Evolutionary conservation across 495 filamentous ascomycete species (phyloP).

Genomic region (Penicillium antarcticum): DNA sequence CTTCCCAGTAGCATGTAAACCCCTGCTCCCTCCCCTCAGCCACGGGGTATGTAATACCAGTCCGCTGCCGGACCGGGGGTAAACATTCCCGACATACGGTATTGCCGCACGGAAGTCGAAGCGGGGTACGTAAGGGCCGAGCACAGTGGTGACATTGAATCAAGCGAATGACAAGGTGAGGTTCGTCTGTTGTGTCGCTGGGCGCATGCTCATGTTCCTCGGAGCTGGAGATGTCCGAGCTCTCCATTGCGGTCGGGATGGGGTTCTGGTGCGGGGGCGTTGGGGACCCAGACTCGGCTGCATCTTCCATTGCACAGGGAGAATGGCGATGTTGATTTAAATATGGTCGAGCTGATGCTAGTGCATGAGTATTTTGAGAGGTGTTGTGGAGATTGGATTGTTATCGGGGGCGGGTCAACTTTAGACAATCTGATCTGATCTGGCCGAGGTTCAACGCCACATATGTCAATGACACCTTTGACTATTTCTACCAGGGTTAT

Average conservation of each 20-base stretch:
- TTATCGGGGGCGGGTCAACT: slow-evolving; percentile 21
- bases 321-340: not conserved
- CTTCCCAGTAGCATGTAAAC: slow-evolving; percentile 67
- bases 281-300: slow-evolving; percentile 2
- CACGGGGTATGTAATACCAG: slow-evolving; percentile 72
- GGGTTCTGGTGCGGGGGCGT: slow-evolving; percentile 5
- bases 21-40: slow-evolving; percentile 59
- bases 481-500: not conserved
- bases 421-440: slow-evolving; percentile 18
- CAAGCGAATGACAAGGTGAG: slow-evolving; percentile 57
- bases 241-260: slow-evolving; percentile 4
- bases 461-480: not conserved
- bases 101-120: slow-evolving; percentile 81
- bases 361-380: not conserved
- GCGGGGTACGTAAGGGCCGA: slow-evolving; percentile 59
- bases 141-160: slow-evolving; percentile 77
- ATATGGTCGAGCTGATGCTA: too few relatives aligned
- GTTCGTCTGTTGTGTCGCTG: slow-evolving; percentile 40
- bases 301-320: slow-evolving; percentile 31
- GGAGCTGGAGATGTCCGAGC: slow-evolving; percentile 10
- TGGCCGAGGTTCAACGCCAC: not conserved
- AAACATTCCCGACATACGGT: slow-evolving; percentile 74
- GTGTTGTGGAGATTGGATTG: slow-evolving; percentile 3
- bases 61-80: slow-evolving; percentile 57
- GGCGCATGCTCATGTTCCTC: slow-evolving; percentile 44